These are phyloP conservation scores for Penicillium freii DNA, from an alignment of 2,329 filamentous ascomycete genomes.

Conservation along the genomic window DNA sequence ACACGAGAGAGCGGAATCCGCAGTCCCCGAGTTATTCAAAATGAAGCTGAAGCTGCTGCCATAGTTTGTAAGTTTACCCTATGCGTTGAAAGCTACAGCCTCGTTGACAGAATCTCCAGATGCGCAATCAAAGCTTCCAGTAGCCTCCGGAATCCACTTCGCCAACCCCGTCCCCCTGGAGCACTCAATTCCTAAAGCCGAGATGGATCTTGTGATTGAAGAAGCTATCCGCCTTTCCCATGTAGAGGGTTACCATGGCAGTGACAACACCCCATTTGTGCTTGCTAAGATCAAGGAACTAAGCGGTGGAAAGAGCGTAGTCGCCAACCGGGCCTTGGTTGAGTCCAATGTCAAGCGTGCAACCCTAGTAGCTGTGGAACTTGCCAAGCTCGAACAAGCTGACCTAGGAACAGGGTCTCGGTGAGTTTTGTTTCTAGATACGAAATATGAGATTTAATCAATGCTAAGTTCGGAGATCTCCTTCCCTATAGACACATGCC, in stretches of 20 bases:
- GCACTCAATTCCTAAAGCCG: constrained; percentile 64
- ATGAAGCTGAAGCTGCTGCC: constrained; percentile 81
- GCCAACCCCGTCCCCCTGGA: constrained; percentile 81
- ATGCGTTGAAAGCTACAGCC: neutral
- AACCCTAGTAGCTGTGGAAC: constrained; percentile 62
- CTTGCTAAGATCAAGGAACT: constrained; percentile 75
- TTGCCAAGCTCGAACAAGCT: constrained; percentile 54
- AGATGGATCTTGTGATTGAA: constrained; percentile 69
- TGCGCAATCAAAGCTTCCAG: constrained; percentile 68
- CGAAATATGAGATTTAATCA: constrained; percentile 21
- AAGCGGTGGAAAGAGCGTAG: constrained; percentile 67
- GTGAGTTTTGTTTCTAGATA: constrained; percentile 39
- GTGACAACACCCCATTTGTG: constrained; percentile 80
- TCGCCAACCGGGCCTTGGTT: constrained; percentile 70
- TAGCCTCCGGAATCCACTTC: constrained; percentile 79
- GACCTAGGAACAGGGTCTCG: constrained; percentile 29
- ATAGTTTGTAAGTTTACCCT: constrained; percentile 63
- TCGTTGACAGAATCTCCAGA: constrained; percentile 42
- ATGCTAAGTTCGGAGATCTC: constrained; percentile 37
- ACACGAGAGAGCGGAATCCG: constrained; percentile 78
- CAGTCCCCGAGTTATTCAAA: constrained; percentile 72
- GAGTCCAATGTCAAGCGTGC: constrained; percentile 66
- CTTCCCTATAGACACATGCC: constrained; percentile 39
- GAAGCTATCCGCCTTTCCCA: constrained; percentile 65
- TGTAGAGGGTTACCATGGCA: constrained; percentile 66